Base-by-base conservation (phyloP, 1,139 yeast species). In the Pichia sp. region DNA sequence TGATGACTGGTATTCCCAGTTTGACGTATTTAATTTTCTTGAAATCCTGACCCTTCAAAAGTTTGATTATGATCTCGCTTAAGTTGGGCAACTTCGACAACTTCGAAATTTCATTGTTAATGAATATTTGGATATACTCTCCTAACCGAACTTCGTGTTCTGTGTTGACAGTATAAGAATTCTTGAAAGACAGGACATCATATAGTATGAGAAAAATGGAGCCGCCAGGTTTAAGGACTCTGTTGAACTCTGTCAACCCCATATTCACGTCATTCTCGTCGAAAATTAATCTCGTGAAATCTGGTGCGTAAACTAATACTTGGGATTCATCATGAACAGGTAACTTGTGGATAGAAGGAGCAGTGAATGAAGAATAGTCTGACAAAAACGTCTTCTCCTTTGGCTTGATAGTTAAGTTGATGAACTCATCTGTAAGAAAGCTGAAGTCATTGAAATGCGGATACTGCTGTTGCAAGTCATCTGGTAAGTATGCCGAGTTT, bases 321-420 rank as follows among this genome's bases (percentile, higher is more conserved):
- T 68, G 70, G 8, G 69, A 54, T 23, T 54, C 45, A 44, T 59
- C 61, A 10, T 46, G 48, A 13, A 68, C 51, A 31, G 71, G 72
- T 13, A 68, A 38, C 4, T 50, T 40, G 1, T 61, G 45, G 16
- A 62, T 50, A 7, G 62, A 53, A 3, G 63, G 59, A 3, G 68
- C 60, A 4, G 67, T 61, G 53, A 68, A 66, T 4, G 70, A 66
- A 1, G 70, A 63, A 47, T 67, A 68, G n/a, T 60, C 49, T 15
- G 53, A 43, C 48, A 67, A 50, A 49, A 67, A 66, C 1, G 26
- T 26, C 34, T 47, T 54, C 41, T 67, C 69, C 10, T 64, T 61
- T 6, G 46, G 44, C 36, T 52, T 55, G 19, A 65, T 51, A 11
- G 60, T 61, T 43, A 52, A 56, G 5, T 54, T 51, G 16, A 57